Evolutionary conservation across 2,329 filamentous ascomycete genomes (phyloP), one percentile per base, ranked within the genome.

Genomic region (Epichloe sylvatica): DNA sequence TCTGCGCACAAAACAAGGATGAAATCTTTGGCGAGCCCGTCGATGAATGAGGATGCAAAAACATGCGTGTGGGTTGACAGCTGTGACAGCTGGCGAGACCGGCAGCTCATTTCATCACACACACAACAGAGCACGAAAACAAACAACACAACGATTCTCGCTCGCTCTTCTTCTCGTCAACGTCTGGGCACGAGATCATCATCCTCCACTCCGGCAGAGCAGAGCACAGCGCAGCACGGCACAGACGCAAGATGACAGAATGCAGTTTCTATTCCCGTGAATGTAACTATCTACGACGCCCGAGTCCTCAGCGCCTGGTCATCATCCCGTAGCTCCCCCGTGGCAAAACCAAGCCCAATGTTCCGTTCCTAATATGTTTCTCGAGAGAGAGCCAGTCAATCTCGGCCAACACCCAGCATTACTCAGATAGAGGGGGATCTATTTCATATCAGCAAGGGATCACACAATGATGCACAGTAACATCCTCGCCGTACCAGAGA

Each of bases 401-500:
- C 30, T 30, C 30, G n/a, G 21, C 25, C 12, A 19, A 23, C 5
- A 19, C 9, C 30, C 46, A 13, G n/a, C 25, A 23, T 53, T 46
- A 40, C 2, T 17, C 25, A 23, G 25, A 35, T 15, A 38, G 9
- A 6, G 46, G 40, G 25, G 46, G 46, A 25, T 37, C 40, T 37
- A 8, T 3, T 15, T 8, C 15, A 3, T 3, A 17, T 42, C 21
- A 43, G 39, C 30, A 25, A 9, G 2, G 12, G 35, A 21, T 30
- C n/a, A 30, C 46, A 15, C 34, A 17, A 25, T 15, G 39, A 17
- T 21, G 13, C 19, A 25, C 5, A n/a, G 1, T 3, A 25, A 23
- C 12, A 37, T 15, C 51, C 21, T 19, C 21, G 8, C n/a, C 56
- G 36, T 55, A 64, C 60, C 60, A 53, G 58, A 59, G 8, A 63